phyloP scores from a whole-genome alignment of 2,329 filamentous ascomycete genomes.

The Rosellinia necatrix region DNA sequence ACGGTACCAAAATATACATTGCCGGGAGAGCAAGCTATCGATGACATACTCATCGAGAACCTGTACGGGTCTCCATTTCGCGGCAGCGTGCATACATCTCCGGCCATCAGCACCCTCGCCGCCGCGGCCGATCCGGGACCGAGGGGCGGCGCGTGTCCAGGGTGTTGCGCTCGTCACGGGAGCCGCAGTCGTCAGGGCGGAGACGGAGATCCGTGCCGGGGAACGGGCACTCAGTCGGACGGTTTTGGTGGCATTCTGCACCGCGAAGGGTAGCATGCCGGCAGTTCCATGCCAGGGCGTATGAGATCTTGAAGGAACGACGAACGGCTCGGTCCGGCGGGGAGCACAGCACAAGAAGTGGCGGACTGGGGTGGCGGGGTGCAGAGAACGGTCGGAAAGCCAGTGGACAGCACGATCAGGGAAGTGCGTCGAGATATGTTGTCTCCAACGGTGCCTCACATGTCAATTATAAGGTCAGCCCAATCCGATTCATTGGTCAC shows the following conservation, averaged over 20 bases:
- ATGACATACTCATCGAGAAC: slow-evolving; percentile 65
- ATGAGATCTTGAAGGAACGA: not conserved
- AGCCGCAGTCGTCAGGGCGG: not conserved
- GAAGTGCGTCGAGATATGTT: not conserved
- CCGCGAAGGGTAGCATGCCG: slow-evolving; percentile 52
- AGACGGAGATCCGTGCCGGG: slow-evolving; percentile 10
- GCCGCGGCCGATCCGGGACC: not conserved
- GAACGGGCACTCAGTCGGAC: slow-evolving; percentile 33
- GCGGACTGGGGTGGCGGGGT: not conserved
- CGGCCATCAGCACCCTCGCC: slow-evolving; percentile 27
- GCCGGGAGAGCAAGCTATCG: slow-evolving; percentile 15
- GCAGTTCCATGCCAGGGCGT: slow-evolving; percentile 40
- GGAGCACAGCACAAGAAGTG: too few relatives aligned
- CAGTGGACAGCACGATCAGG: not conserved
- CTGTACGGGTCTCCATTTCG: slow-evolving; percentile 66
- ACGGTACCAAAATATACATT: not conserved
- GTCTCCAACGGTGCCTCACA: slow-evolving; percentile 22
- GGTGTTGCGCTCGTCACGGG: slow-evolving; percentile 2
- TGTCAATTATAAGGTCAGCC: slow-evolving; percentile 17
- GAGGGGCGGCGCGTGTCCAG: slow-evolving; percentile 23
- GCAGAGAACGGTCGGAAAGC: not conserved
- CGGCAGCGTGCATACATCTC: slow-evolving; percentile 39
- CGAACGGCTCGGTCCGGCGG: too few relatives aligned
- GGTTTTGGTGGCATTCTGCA: slow-evolving; percentile 50
- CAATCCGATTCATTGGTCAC: slow-evolving; percentile 21